Base-by-base conservation (phyloP, 257 asterid species). In the Prunella vulgaris region DNA sequence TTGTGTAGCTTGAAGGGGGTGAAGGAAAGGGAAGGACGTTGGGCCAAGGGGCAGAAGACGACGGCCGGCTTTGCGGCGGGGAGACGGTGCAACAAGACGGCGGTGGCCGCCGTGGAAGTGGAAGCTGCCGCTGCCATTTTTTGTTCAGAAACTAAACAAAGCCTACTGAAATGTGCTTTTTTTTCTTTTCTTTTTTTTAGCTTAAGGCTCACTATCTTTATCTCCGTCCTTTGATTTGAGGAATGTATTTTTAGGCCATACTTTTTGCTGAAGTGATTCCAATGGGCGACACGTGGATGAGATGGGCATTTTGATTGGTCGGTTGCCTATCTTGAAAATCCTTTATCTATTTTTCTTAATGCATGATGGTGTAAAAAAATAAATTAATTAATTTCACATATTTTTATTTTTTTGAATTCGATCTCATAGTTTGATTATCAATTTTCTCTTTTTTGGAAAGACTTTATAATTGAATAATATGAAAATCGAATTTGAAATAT, bases 91-190 rank as follows among this genome's bases (percentile, higher is more conserved):
- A 83, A 52, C 76, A 86, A 82, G 58, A 86, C 87, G 87, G 92
- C 90, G 76, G 93, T 82, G 75, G 96, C 93, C 81, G 95, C 93
- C 95, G 87, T 89, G 52, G 93, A 91, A 79, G 93, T 83, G 82
- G 93, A 83, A 82, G 96, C 93, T 84, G 92, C 87, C 74, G 84
- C 85, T 52, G 93, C 90, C 87, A 91, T 91, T 85, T 77, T 74
- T 77, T 65, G 77, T 4, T 40, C 49, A 40, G 17, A 40, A 40
- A 56, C 27, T 20, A 49, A 66, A 71, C 57, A 28, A 35, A 67
- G 62, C 28, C n/a, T 4, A 37, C 54, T 62, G 42, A 53, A 40
- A 21, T 53, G 71, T 60, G 71, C 65, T 9, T 38, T 69, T n/a
- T n/a, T n/a, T n/a, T n/a, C n/a, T n/a, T n/a, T n/a, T n/a, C n/a